These are phyloP conservation scores for Mikania micrantha DNA, from an alignment of 129 eudicot genomes.

Conservation along the genomic window DNA sequence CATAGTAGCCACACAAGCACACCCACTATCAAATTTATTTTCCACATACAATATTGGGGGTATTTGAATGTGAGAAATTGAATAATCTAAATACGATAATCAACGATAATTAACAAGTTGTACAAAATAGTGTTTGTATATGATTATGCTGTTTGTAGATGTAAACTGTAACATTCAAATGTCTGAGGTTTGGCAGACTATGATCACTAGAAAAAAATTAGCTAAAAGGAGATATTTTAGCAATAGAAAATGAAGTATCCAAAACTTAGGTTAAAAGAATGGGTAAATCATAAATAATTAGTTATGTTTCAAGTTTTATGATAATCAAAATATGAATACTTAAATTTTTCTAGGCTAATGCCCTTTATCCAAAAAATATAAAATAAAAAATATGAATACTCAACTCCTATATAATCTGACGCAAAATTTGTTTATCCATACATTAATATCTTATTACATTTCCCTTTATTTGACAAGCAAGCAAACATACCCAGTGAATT, in stretches of 20 bases:
- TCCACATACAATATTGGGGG: not conserved
- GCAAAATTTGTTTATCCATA: not conserved
- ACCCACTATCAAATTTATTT: not conserved
- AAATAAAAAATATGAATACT: too few species aligned
- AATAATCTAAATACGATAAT: not conserved
- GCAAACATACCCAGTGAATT: too few species aligned
- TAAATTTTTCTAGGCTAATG: too few species aligned
- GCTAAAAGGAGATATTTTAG: not conserved
- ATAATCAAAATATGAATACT: not conserved
- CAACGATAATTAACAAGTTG: not conserved
- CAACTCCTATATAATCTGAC: too few species aligned
- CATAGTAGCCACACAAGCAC: slow-evolving; percentile 14
- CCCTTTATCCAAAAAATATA: too few species aligned
- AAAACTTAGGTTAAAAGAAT: not conserved
- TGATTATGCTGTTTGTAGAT: not conserved
- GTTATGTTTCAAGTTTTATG: not conserved
- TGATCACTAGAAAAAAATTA: too few species aligned
- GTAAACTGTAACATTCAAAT: not conserved
- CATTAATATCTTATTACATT: too few species aligned
- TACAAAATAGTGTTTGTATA: not conserved
- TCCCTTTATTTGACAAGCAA: too few species aligned
- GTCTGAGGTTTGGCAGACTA: not conserved
- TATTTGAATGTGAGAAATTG: not conserved
- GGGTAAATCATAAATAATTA: not conserved
- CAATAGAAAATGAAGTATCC: not conserved